Conservation (phyloP, 2,329 filamentous ascomycete species). For the Monosporascus cannonballus region DNA sequence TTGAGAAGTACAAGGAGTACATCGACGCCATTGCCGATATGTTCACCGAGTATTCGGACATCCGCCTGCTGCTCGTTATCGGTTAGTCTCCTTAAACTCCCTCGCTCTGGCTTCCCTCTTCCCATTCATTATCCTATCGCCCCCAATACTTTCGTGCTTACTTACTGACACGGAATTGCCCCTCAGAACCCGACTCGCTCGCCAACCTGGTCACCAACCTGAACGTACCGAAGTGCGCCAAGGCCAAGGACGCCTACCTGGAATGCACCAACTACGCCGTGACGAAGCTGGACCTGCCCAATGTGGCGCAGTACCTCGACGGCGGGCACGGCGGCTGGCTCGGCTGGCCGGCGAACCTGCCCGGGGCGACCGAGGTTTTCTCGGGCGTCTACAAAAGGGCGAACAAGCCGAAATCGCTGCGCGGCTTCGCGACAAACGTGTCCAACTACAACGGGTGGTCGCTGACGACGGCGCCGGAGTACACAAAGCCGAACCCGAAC, state of each 20-base stretch:
- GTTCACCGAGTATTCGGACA: no score
- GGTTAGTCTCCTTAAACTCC: constrained; percentile 32
- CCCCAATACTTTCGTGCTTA: no score
- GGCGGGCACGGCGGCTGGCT: constrained; percentile 56
- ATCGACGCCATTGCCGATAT: constrained; percentile 32
- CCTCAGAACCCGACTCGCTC: constrained; percentile 49
- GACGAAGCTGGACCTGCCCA: constrained; percentile 47
- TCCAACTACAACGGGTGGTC: constrained; percentile 50
- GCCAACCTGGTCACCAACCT: constrained; percentile 55
- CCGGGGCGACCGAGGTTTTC: constrained; percentile 43
- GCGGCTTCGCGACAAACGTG: constrained; percentile 52
- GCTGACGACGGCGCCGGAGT: constrained; percentile 28
- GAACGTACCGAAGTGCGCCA: constrained; percentile 42
- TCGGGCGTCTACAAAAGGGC: constrained; percentile 43
- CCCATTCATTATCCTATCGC: no score
- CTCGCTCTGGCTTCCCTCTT: no score
- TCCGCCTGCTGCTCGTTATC: constrained; percentile 10
- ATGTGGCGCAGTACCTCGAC: constrained; percentile 54
- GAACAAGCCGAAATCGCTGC: constrained; percentile 45
- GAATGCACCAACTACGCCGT: constrained; percentile 47
- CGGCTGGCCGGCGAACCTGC: constrained; percentile 52
- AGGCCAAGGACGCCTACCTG: constrained; percentile 41
- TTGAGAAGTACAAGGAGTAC: constrained; percentile 44
- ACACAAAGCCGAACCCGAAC: constrained; percentile 39
- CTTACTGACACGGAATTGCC: constrained; percentile 36